phyloP scores from a whole-genome alignment of 2,329 filamentous ascomycete species.

The Verticillium klebahnii region DNA sequence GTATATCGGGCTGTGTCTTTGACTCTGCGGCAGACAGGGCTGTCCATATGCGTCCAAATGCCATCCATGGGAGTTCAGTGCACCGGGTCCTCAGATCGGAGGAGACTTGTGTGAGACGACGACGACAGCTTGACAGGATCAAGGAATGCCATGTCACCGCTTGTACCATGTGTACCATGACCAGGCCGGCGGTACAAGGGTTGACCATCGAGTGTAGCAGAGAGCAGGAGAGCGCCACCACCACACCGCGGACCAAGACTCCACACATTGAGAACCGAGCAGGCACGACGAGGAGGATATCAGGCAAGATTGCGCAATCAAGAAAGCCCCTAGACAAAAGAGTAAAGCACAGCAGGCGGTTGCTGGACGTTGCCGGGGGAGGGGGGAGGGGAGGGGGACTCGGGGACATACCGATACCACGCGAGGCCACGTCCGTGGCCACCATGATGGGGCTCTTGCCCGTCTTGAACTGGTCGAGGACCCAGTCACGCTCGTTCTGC shows the following conservation, averaged over 20 bases:
- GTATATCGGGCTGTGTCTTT: conserved; percentile 47
- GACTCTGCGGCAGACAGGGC: conserved; percentile 53
- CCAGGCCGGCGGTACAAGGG: conserved; percentile 58
- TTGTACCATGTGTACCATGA: conserved; percentile 56
- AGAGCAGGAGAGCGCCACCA: conserved; percentile 28
- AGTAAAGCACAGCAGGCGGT: conserved; percentile 76
- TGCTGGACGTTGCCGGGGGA: conserved; percentile 53
- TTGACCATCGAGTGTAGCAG: conserved; percentile 73
- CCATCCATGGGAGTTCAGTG: conserved; percentile 47
- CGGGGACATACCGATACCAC: conserved; percentile 99
- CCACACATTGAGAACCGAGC: conserved; percentile 75
- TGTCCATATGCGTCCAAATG: conserved; percentile 56
- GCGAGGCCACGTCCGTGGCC: conserved; percentile 97
- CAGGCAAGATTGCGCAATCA: conserved; percentile 89
- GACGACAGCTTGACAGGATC: conserved; percentile 60
- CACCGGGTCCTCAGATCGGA: conserved; percentile 52
- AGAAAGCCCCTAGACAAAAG: conserved; percentile 83
- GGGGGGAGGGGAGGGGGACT: conserved; percentile 38
- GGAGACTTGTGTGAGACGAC: conserved; percentile 51
- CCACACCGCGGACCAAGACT: conserved; percentile 82
- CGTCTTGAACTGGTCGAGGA: conserved; percentile 98
- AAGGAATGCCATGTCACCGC: conserved; percentile 75
- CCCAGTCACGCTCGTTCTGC: conserved; percentile 99
- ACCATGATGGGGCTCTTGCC: conserved; percentile 99
- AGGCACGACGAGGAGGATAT: conserved; percentile 80